Conservation (phyloP, 352 stramenopile genomes). For the Pythium phragmiticola region DNA sequence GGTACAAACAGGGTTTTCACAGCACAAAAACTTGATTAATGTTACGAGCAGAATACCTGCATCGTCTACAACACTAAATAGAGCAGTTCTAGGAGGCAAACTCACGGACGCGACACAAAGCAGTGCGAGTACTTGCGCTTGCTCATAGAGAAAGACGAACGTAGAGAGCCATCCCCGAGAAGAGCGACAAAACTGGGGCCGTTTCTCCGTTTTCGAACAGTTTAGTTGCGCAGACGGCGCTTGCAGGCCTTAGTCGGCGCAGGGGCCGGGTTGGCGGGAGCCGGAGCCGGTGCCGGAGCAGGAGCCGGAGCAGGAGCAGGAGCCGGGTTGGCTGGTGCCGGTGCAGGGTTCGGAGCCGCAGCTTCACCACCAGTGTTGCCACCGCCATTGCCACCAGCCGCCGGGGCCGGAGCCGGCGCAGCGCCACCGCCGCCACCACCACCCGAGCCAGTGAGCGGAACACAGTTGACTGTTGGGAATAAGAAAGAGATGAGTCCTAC, state of each 20-base stretch:
- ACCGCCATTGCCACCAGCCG: neutral
- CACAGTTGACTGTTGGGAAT: conserved; percentile 10
- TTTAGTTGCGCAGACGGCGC: conserved; percentile 18
- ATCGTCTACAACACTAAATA: conserved; percentile 19
- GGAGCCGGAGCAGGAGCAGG: neutral
- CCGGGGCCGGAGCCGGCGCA: too few species aligned
- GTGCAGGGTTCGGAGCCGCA: neutral
- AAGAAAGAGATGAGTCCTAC: too few species aligned
- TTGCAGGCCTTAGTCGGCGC: conserved; percentile 12
- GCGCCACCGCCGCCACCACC: neutral
- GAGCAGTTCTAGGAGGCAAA: neutral
- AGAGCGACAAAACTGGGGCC: conserved; percentile 1
- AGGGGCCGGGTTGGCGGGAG: conserved; percentile 1
- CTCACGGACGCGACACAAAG: neutral
- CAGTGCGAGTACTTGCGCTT: neutral
- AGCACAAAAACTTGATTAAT: neutral
- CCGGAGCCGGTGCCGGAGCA: neutral
- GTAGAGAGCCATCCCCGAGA: too few species aligned
- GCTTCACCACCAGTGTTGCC: neutral
- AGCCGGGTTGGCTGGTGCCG: conserved; percentile 1
- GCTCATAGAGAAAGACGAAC: neutral
- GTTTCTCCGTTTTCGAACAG: neutral
- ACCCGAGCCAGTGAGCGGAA: neutral
- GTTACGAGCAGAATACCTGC: neutral
- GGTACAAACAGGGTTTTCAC: too few species aligned